phyloP scores from a whole-genome alignment of 169 alveolate species.

The Cyclospora cayetanensis region DNA sequence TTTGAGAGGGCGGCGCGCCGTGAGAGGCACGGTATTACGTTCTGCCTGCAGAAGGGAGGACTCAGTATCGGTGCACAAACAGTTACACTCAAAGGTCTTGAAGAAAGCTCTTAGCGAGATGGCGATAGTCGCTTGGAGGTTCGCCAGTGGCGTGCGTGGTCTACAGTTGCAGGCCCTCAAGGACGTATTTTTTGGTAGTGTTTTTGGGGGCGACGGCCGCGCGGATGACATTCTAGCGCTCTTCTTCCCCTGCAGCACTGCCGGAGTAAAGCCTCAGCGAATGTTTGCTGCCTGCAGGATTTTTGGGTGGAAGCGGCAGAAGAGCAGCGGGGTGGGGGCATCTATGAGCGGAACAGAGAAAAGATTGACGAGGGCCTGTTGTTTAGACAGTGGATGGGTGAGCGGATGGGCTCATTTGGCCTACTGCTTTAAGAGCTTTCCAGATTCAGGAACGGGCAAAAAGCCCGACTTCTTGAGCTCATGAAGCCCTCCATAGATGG shows the following conservation, averaged over 20 bases:
- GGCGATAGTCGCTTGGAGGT: neutral
- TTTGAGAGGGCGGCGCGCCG: neutral
- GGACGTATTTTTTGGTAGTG: neutral
- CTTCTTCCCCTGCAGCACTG: neutral
- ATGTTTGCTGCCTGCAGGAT: neutral
- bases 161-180: slow-evolving; percentile 19
- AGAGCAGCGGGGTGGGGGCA: neutral
- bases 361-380: too few relatives aligned
- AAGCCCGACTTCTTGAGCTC: neutral
- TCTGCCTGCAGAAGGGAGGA: too few relatives aligned
- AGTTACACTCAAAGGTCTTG: neutral
- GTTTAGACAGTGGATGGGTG: too few relatives aligned
- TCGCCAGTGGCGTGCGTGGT: too few relatives aligned
- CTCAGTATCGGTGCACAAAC: too few relatives aligned
- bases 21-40: neutral
- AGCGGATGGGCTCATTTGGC: neutral
- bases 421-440: neutral
- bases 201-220: neutral
- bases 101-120: neutral
- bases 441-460: neutral
- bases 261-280: slow-evolving; percentile 1
- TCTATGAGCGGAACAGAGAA: too few relatives aligned
- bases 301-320: neutral
- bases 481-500: neutral
- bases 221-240: neutral